These are phyloP conservation scores for Mycena belliarum DNA, from an alignment of 768 basidiomycete genomes.

Conservation along the genomic window DNA sequence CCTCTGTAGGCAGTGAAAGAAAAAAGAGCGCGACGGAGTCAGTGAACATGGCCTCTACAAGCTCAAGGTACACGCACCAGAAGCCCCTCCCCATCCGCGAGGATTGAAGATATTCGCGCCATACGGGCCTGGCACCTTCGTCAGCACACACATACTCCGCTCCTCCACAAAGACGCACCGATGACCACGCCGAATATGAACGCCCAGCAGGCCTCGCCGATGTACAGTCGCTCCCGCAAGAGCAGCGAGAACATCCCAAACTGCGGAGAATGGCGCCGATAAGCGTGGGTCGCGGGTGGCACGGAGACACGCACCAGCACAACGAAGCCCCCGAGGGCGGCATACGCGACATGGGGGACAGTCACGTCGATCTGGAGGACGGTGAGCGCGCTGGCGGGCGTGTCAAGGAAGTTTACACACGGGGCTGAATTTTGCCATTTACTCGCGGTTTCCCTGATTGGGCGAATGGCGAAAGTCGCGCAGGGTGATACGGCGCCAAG, in stretches of 20 bases:
- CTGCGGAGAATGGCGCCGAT: constrained; percentile 36
- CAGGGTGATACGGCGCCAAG: background rate
- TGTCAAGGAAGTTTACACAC: constrained; percentile 3
- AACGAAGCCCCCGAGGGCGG: constrained; percentile 79
- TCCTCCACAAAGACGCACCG: constrained; percentile 48
- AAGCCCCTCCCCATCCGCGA: constrained; percentile 60
- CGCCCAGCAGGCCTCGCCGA: constrained; percentile 96
- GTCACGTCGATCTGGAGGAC: constrained; percentile 57
- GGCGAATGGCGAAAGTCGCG: constrained; percentile 18
- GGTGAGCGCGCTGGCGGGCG: background rate
- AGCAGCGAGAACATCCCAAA: constrained; percentile 96
- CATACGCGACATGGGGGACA: constrained; percentile 75
- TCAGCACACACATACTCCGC: background rate
- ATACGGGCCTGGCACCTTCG: constrained; percentile 63
- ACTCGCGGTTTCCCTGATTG: background rate
- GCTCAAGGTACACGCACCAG: constrained; percentile 9
- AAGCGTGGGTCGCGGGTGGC: constrained; percentile 48
- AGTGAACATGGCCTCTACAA: background rate
- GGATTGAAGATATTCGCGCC: constrained; percentile 83
- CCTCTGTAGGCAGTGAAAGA: constrained; percentile 27
- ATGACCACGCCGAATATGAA: constrained; percentile 92
- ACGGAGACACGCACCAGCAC: constrained; percentile 71
- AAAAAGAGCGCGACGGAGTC: background rate
- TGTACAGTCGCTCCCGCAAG: constrained; percentile 77
- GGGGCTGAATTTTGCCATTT: constrained; percentile 15